A percentile compares a stretch with the other conserved stretches of the same genome.
Conservation (phyloP, 805 yeast species). For the Clavispora vitiphila region DNA sequence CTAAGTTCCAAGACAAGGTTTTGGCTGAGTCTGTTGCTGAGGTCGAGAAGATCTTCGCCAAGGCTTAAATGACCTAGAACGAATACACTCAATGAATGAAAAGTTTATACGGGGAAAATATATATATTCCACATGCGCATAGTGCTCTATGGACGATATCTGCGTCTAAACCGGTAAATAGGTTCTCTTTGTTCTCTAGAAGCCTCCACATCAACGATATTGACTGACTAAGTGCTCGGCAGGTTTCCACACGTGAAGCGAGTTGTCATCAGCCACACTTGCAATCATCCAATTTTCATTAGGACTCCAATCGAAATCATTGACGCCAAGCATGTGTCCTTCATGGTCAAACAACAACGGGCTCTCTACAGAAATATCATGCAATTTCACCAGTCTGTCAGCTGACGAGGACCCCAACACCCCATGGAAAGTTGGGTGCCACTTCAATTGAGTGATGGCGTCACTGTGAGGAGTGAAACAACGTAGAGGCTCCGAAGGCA, state of each 20-base stretch:
- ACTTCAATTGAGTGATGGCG: slow-evolving; percentile 59
- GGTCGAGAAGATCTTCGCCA: slow-evolving; percentile 77
- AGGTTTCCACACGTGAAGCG: slow-evolving; percentile 85
- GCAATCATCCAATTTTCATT: slow-evolving; percentile 66
- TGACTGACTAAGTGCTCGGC: slow-evolving; percentile 14
- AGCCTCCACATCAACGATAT: not conserved
- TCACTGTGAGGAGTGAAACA: slow-evolving; percentile 40
- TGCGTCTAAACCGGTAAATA: too few relatives aligned
- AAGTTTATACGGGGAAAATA: slow-evolving; percentile 5
- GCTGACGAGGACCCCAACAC: slow-evolving; percentile 63
- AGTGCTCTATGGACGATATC: too few relatives aligned
- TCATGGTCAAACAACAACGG: slow-evolving; percentile 61
- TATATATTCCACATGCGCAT: slow-evolving; percentile 1
- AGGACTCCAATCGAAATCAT: slow-evolving; percentile 79
- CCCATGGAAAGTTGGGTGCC: slow-evolving; percentile 58
- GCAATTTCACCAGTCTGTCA: slow-evolving; percentile 57
- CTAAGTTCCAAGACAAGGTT: slow-evolving; percentile 90
- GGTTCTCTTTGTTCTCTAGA: too few relatives aligned
- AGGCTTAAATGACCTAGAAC: slow-evolving; percentile 22
- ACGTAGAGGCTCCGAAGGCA: slow-evolving; percentile 8
- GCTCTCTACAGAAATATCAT: slow-evolving; percentile 42
- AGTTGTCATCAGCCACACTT: slow-evolving; percentile 79
- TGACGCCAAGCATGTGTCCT: slow-evolving; percentile 85
- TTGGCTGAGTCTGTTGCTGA: slow-evolving; percentile 90
- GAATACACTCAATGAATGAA: slow-evolving; percentile 2